A percentile compares a stretch with the other conserved stretches of the same genome.
Evolutionary conservation across 129 eudicot genomes (phyloP).

Genomic region (Cynara cardunculus): DNA sequence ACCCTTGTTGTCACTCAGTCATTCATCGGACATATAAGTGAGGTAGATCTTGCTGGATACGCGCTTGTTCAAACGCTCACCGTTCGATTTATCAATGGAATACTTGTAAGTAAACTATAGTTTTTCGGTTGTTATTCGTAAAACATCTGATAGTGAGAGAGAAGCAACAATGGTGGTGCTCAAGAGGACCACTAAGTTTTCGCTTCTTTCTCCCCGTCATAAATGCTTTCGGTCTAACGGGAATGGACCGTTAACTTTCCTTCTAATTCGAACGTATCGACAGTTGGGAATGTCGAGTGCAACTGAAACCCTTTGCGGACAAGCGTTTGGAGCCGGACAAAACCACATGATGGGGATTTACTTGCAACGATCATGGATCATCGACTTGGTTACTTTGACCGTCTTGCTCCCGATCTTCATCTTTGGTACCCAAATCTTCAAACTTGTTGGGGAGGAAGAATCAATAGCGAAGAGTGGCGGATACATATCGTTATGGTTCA

Average conservation of each 20-base stretch:
- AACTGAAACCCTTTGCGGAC: slow-evolving; percentile 62
- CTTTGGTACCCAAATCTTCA: slow-evolving; percentile 36
- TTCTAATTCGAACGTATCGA: slow-evolving; percentile 17
- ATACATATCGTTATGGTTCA: slow-evolving; percentile 34
- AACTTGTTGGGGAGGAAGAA: slow-evolving; percentile 44
- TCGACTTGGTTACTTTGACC: slow-evolving; percentile 9
- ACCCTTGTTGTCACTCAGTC: slow-evolving; percentile 45
- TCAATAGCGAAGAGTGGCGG: slow-evolving; percentile 40
- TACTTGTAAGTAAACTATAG: no score
- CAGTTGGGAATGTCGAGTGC: slow-evolving; percentile 72
- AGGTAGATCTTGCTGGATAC: background rate
- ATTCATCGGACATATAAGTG: slow-evolving; percentile 42
- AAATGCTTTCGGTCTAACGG: slow-evolving; percentile 25
- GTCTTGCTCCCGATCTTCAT: slow-evolving; percentile 24
- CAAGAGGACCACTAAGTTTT: no score
- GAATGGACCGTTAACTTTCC: slow-evolving; percentile 42
- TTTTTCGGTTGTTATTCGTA: no score
- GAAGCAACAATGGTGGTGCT: no score
- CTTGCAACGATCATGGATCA: slow-evolving; percentile 61
- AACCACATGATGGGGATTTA: slow-evolving; percentile 60
- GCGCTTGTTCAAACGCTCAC: background rate
- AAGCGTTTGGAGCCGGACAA: slow-evolving; percentile 54
- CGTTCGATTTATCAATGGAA: background rate
- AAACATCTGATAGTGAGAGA: no score
- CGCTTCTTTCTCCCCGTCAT: background rate